Percentiles rank a stretch among this genome's conserved stretches.
phyloP scores from a whole-genome alignment of 1,284 basidiomycete genomes.

The Hortiboletus rubellus region DNA sequence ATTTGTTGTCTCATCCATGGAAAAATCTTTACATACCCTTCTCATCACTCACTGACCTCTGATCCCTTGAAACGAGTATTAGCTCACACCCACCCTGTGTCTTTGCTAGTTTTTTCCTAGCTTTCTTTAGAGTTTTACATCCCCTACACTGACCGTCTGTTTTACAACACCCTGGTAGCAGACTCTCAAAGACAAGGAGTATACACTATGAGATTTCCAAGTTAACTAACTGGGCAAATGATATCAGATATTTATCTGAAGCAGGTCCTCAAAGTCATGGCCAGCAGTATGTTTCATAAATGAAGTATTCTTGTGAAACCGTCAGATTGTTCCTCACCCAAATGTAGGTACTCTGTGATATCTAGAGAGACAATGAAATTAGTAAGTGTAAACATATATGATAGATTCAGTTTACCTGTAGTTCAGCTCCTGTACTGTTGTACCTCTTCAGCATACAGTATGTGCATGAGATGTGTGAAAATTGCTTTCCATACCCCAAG shows the following conservation, averaged over 20 bases:
- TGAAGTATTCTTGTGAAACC: neutral
- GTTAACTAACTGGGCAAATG: neutral
- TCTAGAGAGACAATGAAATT: neutral
- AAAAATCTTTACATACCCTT: no score
- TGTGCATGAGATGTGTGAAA: neutral
- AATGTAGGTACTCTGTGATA: neutral
- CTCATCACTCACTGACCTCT: no score
- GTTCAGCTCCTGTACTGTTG: neutral
- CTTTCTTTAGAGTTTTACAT: no score
- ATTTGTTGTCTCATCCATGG: no score
- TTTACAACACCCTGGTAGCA: constrained; percentile 17
- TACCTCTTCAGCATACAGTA: neutral
- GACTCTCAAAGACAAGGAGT: neutral
- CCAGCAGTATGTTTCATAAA: neutral
- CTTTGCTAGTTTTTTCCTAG: no score
- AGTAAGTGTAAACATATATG: no score
- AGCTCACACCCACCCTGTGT: no score
- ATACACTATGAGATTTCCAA: neutral
- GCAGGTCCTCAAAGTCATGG: neutral
- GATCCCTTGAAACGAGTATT: no score
- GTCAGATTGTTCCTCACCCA: neutral
- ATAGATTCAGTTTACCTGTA: neutral
- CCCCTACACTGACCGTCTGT: no score
- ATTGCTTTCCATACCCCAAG: neutral
- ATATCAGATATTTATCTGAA: neutral